Evolutionary conservation across 176 grass and related monocot species (phyloP).

Genomic region (Tillandsia leiboldiana): DNA sequence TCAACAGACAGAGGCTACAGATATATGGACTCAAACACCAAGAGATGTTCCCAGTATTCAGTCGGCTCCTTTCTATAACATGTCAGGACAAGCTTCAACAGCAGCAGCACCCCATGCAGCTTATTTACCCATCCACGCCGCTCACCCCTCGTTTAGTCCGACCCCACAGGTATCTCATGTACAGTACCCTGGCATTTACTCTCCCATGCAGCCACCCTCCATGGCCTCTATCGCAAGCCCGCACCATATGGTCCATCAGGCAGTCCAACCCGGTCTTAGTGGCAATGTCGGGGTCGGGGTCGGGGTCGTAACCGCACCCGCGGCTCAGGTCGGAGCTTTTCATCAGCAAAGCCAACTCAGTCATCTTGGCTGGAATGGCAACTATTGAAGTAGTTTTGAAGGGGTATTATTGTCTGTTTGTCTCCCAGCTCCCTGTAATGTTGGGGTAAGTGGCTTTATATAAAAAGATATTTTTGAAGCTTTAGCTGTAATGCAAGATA

Average conservation of each 20-base stretch:
- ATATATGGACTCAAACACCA: slow-evolving; percentile 42
- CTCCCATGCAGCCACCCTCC: slow-evolving; percentile 26
- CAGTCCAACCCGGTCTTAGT: slow-evolving; percentile 14
- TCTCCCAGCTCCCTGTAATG: too few relatives aligned
- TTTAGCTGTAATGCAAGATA: too few relatives aligned
- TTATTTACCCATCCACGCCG: slow-evolving; percentile 37
- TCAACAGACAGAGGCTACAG: slow-evolving; percentile 38
- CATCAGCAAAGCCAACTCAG: slow-evolving; percentile 41
- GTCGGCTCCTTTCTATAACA: slow-evolving; percentile 34
- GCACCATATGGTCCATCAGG: slow-evolving; percentile 49
- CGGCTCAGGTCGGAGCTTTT: slow-evolving; percentile 50
- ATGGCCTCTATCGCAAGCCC: slow-evolving; percentile 43
- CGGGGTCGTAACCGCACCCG: slow-evolving; percentile 39
- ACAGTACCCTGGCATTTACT: slow-evolving; percentile 34
- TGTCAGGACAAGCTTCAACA: slow-evolving; percentile 42
- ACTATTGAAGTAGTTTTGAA: slow-evolving; percentile 23
- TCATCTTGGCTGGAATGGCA: slow-evolving; percentile 38
- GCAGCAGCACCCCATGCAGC: slow-evolving; percentile 36
- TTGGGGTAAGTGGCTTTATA: too few relatives aligned
- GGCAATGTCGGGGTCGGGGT: slow-evolving; percentile 42
- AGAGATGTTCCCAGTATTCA: slow-evolving; percentile 36
- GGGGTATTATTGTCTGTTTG: too few relatives aligned
- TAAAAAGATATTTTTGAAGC: too few relatives aligned
- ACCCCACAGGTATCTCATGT: slow-evolving; percentile 37
- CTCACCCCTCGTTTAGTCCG: slow-evolving; percentile 40